Base-by-base conservation (phyloP, 1,139 yeast genomes). In the Yamadazyma atmosphaerica region DNA sequence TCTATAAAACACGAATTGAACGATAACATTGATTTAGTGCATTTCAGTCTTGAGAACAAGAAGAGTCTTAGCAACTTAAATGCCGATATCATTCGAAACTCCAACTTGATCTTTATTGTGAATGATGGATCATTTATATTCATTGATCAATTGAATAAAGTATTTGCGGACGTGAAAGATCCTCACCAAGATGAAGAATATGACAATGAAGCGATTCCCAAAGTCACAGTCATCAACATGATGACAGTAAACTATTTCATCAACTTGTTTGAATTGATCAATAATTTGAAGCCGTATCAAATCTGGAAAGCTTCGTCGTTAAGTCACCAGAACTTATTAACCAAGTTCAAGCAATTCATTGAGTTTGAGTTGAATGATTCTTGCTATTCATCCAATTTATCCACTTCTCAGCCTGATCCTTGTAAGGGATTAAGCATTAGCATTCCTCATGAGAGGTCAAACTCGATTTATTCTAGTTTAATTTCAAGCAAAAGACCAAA, bases 221-320 rank as follows among this genome's bases (percentile, higher is more conserved):
- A 64, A 41, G 41, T 69, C 21, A 61, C 70, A 2, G 55, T 70
- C n/a, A 61, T 71, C 35, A 71, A 71, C 45, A 51, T 70, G 54
- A 61, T 68, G 50, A 63, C 72, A 1, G 63, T 61, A 24, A 70
- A 70, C 46, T 71, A 68, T 47, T 71, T 71, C 39, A 50, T 60
- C 23, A 68, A 67, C 43, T 54, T 71, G 31, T 63, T 68, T 43
- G 73, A 68, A 10, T 51, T 70, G 23, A 65, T 69, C 29, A 60
- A 60, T 43, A 44, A 42, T 23, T 46, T 62, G 25, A 58, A 55
- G 30, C 77, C 77, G 0, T 58, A 56, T 39, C 74, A 68, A 44
- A 61, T 66, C 26, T 68, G 74, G 72, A 71, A 69, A 42, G 55
- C 72, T 2, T 51, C 71, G 2, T 61, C 72, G 2, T 49, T 67